Conservation (phyloP, 2,329 filamentous ascomycete genomes). For the Cordyceps militaris region DNA sequence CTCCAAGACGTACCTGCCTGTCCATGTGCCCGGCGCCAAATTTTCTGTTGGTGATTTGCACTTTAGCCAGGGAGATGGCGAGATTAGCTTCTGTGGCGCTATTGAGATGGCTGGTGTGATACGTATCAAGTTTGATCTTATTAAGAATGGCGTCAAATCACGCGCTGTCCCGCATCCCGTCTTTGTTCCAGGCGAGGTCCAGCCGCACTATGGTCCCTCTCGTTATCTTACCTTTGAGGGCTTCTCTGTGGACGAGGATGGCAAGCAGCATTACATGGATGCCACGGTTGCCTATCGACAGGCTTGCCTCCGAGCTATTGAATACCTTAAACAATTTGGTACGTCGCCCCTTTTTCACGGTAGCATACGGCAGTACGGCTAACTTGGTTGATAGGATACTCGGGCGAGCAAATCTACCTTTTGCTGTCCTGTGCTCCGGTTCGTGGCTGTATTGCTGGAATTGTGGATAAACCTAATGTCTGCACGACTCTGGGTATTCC, state of each 20-base stretch:
- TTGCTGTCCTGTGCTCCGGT: constrained; percentile 79
- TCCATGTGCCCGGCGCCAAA: constrained; percentile 80
- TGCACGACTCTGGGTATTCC: constrained; percentile 84
- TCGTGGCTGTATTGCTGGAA: constrained; percentile 80
- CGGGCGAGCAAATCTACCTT: constrained; percentile 74
- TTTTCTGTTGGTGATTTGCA: constrained; percentile 87
- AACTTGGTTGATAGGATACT: constrained; percentile 42
- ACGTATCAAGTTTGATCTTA: constrained; percentile 81
- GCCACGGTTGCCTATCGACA: constrained; percentile 81
- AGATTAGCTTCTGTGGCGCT: constrained; percentile 82
- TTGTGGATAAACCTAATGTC: constrained; percentile 86
- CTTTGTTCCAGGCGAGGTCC: constrained; percentile 79
- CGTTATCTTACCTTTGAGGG: constrained; percentile 77
- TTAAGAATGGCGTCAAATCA: constrained; percentile 71
- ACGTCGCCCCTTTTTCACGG: neutral
- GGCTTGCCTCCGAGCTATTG: constrained; percentile 54
- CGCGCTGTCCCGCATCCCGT: constrained; percentile 76
- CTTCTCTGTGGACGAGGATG: constrained; percentile 80
- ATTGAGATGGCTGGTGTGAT: constrained; percentile 94
- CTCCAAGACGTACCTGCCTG: constrained; percentile 77
- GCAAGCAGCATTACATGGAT: constrained; percentile 86
- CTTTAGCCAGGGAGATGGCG: constrained; percentile 82
- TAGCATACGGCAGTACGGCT: neutral
- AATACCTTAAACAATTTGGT: constrained; percentile 31
- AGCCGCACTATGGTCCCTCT: constrained; percentile 81